These are phyloP conservation scores for Tremella mesenterica DNA, from an alignment of 768 basidiomycete genomes.

Conservation along the genomic window DNA sequence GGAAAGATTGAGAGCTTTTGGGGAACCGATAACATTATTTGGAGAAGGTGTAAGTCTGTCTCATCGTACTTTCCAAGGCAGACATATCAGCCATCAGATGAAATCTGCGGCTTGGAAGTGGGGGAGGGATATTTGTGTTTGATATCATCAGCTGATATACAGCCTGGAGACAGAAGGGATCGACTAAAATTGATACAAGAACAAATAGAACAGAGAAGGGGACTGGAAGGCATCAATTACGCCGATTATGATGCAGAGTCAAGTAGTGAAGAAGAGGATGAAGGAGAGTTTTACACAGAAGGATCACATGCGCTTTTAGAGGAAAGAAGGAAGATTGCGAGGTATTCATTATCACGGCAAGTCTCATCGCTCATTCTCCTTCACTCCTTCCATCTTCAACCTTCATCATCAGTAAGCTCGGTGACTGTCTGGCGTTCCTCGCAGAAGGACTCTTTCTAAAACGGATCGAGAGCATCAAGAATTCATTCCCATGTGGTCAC, in stretches of 20 bases:
- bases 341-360: conserved; percentile 92
- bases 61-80: background rate
- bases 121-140: no score
- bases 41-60: conserved; percentile 75
- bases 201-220: conserved; percentile 81
- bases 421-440: background rate
- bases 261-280: conserved; percentile 41
- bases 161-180: conserved; percentile 94
- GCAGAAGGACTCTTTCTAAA: no score
- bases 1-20: conserved; percentile 78
- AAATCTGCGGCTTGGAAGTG: no score
- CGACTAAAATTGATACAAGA: conserved; percentile 89
- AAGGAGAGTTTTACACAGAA: conserved; percentile 92
- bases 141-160: conserved; percentile 16
- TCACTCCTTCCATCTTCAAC: no score
- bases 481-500: no score
- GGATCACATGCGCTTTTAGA: conserved; percentile 80
- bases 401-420: no score
- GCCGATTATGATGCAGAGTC: conserved; percentile 50
- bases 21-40: conserved; percentile 93
- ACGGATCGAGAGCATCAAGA: no score
- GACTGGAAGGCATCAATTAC: conserved; percentile 62
- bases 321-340: conserved; percentile 75
- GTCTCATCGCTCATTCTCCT: no score
- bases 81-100: background rate